These are phyloP conservation scores for Exidia glandulosa DNA, from an alignment of 768 basidiomycete species.

Conservation along the genomic window DNA sequence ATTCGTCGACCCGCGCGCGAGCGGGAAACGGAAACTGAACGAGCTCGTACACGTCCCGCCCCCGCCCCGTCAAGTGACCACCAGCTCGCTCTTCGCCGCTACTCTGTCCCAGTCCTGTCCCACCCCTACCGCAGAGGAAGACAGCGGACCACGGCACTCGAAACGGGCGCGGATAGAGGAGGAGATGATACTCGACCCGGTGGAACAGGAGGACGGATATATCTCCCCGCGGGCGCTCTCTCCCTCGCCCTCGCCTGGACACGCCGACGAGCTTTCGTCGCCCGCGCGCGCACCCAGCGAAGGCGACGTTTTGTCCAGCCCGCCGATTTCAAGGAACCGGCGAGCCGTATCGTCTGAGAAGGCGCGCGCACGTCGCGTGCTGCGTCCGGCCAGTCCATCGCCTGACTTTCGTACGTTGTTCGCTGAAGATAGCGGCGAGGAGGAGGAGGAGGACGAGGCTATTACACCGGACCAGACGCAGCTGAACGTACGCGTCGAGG, in stretches of 20 bases:
- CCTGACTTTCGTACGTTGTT: too few species aligned
- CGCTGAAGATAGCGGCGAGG: neutral
- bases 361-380: neutral
- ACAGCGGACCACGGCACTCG: neutral
- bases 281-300: slow-evolving; percentile 23
- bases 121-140: slow-evolving; percentile 3
- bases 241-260: slow-evolving; percentile 30
- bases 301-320: neutral
- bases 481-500: too few species aligned
- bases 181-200: slow-evolving; percentile 27
- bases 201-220: slow-evolving; percentile 75
- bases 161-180: slow-evolving; percentile 32
- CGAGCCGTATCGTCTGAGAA: neutral
- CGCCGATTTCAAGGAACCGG: neutral
- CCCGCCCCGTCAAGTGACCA: slow-evolving; percentile 21
- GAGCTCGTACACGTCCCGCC: slow-evolving; percentile 52
- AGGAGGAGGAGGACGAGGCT: neutral
- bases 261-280: slow-evolving; percentile 51
- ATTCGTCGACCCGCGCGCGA: slow-evolving; percentile 26
- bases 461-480: neutral
- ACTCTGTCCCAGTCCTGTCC: too few species aligned
- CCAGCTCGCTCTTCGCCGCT: slow-evolving; percentile 12
- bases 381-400: too few species aligned
- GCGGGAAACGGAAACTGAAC: slow-evolving; percentile 65
- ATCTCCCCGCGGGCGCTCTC: slow-evolving; percentile 61